Base-by-base conservation (phyloP, 345 rosid genomes). In the Boechera divaricarpa region DNA sequence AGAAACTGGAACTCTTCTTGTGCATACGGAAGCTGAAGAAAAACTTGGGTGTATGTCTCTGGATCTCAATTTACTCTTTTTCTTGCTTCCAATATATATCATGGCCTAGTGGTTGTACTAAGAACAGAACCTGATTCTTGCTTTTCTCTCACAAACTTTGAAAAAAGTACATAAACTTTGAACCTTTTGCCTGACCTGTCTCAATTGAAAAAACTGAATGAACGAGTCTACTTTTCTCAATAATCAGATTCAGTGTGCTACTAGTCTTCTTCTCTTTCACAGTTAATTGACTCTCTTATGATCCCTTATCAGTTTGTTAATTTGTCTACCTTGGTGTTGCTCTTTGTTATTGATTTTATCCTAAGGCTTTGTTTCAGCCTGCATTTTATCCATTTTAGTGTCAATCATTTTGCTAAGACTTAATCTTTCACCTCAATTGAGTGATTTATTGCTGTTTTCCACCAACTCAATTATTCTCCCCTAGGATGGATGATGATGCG, bases 31-130 rank as follows among this genome's bases (percentile, higher is more conserved):
- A 79, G 88, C 92, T 74, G 87, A 83, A 79, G 87, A 86, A 77
- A 86, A 77, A 74, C 98, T 95, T 72, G 99, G 94, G 26, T 82
- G 98, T 91, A 89, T 85, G 96, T 77, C 67, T 26, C 51, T 67
- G 29, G 9, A 35, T 52, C 73, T 53, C 61, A 31, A 0, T 77
- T 60, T 53, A 63, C 35, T 63, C 35, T 42, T n/a, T 57, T 32
- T 13, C 32, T 16, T 70, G 41, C 63, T 13, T 41, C 3, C 31
- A 16, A 4, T 49, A 8, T 8, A 18, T 10, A 41, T 38, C 62
- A 67, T 7, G 1, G 53, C 10, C 47, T 68, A 9, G 51, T 47
- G 11, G 36, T 64, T 64, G 15, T 39, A 26, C 2, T 6, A 55
- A 16, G 36, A 45, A 44, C 2, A 12, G 15, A 70, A 44, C 47